phyloP scores from a whole-genome alignment of 176 grass and related monocot species.

The Calamus simplicifolius region DNA sequence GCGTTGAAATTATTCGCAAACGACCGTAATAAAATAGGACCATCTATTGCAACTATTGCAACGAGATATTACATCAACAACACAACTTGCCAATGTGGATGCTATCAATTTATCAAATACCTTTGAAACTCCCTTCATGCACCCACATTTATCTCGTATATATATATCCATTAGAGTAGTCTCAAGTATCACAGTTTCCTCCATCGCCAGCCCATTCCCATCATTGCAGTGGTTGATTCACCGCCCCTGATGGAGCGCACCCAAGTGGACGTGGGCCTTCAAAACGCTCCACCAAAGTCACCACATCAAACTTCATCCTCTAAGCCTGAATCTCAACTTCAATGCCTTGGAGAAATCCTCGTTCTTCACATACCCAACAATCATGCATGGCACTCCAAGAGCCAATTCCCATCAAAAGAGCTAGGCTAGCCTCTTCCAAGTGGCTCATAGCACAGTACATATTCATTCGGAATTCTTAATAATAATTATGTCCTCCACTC shows the following conservation, averaged over 20 bases:
- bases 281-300: conserved; percentile 39
- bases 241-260: conserved; percentile 27
- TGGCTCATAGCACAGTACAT: conserved; percentile 38
- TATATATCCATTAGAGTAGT: conserved; percentile 55
- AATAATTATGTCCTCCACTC: conserved; percentile 34
- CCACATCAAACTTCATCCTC: conserved; percentile 23
- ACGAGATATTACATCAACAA: too few species aligned
- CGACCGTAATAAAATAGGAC: too few species aligned
- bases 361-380: conserved; percentile 24
- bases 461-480: conserved; percentile 53
- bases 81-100: conserved; percentile 29
- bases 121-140: conserved; percentile 31
- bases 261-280: conserved; percentile 41
- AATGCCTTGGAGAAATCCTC: conserved; percentile 27
- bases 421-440: conserved; percentile 24
- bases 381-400: conserved; percentile 58
- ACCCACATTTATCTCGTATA: conserved; percentile 55
- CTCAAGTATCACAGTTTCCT: conserved; percentile 29
- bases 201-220: conserved; percentile 6
- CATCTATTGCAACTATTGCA: too few species aligned
- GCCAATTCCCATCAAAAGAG: conserved; percentile 23
- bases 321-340: conserved; percentile 25
- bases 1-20: too few species aligned
- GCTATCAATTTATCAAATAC: conserved; percentile 25
- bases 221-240: conserved; percentile 32